These are phyloP conservation scores for Penicillium sp. DNA, from an alignment of 2,329 filamentous ascomycete genomes.

Conservation along the genomic window DNA sequence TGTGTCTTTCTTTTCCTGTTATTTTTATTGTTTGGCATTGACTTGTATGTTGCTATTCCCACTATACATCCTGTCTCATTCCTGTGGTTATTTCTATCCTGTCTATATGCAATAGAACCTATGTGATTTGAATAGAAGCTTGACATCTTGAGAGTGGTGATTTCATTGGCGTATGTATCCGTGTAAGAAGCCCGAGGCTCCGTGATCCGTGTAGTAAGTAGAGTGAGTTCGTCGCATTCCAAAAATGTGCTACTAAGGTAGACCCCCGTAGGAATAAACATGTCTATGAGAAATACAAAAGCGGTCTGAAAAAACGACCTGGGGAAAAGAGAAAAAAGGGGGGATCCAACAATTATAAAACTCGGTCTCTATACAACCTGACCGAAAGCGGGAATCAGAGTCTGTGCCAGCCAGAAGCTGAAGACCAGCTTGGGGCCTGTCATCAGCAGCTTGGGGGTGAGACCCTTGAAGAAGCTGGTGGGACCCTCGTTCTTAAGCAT, in stretches of 20 bases:
- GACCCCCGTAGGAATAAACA: conserved; percentile 10
- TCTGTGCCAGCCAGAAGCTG: conserved; percentile 99
- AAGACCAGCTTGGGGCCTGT: conserved; percentile 98
- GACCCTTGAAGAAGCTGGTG: conserved; percentile 92
- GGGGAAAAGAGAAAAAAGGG: conserved; percentile 12
- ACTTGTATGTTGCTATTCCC: conserved; percentile 11
- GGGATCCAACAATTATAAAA: conserved; percentile 23
- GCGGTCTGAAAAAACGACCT: background rate
- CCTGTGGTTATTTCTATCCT: conserved; percentile 4
- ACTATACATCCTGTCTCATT: conserved; percentile 8
- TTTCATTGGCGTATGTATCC: background rate
- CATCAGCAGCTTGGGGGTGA: conserved; percentile 97
- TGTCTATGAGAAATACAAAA: conserved; percentile 17
- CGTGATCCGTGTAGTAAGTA: background rate
- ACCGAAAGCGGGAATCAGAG: conserved; percentile 90
- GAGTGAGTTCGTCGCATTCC: conserved; percentile 11
- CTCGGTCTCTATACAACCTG: conserved; percentile 56
- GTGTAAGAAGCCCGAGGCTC: background rate
- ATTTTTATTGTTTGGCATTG: background rate
- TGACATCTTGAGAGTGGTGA: background rate
- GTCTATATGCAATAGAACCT: conserved; percentile 5
- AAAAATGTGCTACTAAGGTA: conserved; percentile 8
- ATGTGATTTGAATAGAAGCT: background rate
- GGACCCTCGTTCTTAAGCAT: conserved; percentile 92
- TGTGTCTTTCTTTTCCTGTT: background rate